A percentile compares a stretch with the other conserved stretches of the same genome.
Conservation (phyloP, 805 yeast species). For the Starmerella floris region DNA sequence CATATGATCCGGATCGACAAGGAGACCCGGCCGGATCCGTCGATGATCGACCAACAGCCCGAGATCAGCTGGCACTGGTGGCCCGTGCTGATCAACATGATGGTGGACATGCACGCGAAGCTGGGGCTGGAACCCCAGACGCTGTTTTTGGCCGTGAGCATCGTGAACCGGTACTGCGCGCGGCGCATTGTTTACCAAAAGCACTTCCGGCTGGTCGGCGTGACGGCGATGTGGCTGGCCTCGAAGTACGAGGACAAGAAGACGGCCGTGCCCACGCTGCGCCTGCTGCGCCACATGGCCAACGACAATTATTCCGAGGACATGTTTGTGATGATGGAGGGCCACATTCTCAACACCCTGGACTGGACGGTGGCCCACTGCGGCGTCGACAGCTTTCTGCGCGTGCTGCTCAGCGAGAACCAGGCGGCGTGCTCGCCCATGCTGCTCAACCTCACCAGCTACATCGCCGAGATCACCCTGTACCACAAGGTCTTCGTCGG, state of each 20-base stretch:
- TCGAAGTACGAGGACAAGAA: constrained; percentile 66
- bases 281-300: constrained; percentile 57
- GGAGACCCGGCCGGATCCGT: constrained; percentile 37
- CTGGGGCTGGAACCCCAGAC: constrained; percentile 54
- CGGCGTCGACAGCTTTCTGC: constrained; percentile 34
- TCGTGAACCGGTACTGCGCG: constrained; percentile 81
- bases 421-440: constrained; percentile 17
- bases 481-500: constrained; percentile 28
- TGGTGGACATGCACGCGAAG: constrained; percentile 48
- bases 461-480: constrained; percentile 28
- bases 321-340: constrained; percentile 58
- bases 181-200: constrained; percentile 69
- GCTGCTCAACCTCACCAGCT: constrained; percentile 24
- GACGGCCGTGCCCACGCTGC: constrained; percentile 57
- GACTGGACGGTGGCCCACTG: constrained; percentile 60
- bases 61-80: constrained; percentile 62
- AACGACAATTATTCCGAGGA: constrained; percentile 47
- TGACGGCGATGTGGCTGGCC: constrained; percentile 83
- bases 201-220: constrained; percentile 78
- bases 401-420: constrained; percentile 20
- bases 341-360: constrained; percentile 53
- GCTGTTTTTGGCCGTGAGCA: constrained; percentile 52
- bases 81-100: constrained; percentile 58
- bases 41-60: constrained; percentile 72
- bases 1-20: constrained; percentile 28